Evolutionary conservation across 345 rosid genomes (phyloP).

Genomic region (Pistacia integerrima): DNA sequence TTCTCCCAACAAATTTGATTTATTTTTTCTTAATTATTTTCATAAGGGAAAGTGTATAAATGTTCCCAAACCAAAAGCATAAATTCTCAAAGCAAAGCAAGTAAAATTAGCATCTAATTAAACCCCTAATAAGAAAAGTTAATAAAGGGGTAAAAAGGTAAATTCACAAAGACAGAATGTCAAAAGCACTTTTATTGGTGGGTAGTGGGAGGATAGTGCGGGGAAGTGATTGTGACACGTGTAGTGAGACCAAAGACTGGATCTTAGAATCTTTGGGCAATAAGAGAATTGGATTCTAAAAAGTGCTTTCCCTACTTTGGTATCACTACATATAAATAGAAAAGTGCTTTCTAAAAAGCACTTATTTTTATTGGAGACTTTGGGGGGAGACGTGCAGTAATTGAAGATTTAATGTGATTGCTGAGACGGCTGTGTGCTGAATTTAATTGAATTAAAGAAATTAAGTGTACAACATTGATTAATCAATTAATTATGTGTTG

Average conservation of each 20-base stretch:
- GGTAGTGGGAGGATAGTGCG: neutral
- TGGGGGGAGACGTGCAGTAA: neutral
- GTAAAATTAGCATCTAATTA: no score
- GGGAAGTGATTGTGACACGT: neutral
- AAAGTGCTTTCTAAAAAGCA: neutral
- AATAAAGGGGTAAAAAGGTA: neutral
- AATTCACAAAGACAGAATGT: neutral
- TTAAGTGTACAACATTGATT: no score
- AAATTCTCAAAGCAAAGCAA: neutral
- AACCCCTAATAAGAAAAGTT: neutral
- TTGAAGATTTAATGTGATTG: neutral
- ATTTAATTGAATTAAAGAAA: neutral
- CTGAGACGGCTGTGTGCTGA: no score
- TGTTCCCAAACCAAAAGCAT: neutral
- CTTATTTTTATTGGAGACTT: neutral
- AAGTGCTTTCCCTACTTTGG: neutral
- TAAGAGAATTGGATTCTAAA: constrained; percentile 12
- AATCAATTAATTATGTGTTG: no score
- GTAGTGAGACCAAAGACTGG: neutral
- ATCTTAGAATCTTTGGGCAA: constrained; percentile 16
- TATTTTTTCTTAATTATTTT: no score
- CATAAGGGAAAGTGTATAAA: neutral
- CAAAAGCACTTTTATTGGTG: neutral
- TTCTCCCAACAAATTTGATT: neutral
- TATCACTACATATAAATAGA: neutral